Percentiles rank a stretch among this genome's conserved stretches.
These are phyloP conservation scores for Aspergillus sp. DNA, from an alignment of 2,329 filamentous ascomycete species.

Conservation along the genomic window DNA sequence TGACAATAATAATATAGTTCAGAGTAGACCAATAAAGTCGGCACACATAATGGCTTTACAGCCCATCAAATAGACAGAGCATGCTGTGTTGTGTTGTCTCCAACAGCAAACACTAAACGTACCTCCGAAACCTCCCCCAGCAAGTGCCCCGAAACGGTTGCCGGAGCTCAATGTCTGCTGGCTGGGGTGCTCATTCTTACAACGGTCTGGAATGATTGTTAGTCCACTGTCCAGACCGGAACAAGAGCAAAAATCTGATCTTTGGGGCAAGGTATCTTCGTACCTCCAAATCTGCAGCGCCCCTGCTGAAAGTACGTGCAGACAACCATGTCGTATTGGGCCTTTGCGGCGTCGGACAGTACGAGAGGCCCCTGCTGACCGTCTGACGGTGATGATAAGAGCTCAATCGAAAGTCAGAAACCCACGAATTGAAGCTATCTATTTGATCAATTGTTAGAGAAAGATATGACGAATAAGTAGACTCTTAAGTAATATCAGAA, in stretches of 20 bases:
- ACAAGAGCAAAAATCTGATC: constrained; percentile 1
- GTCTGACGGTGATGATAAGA: background rate
- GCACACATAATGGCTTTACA: too few species aligned
- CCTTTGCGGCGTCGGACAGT: background rate
- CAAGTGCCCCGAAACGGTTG: constrained; percentile 62
- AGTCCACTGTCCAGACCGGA: constrained; percentile 13
- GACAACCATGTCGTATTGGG: constrained; percentile 44
- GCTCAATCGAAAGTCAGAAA: background rate
- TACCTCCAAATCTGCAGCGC: constrained; percentile 66
- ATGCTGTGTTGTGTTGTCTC: background rate
- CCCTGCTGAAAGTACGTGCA: constrained; percentile 68
- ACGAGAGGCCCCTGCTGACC: background rate
- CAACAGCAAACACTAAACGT: constrained; percentile 20
- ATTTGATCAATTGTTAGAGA: background rate
- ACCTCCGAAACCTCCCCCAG: constrained; percentile 42
- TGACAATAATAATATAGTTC: background rate
- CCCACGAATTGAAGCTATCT: background rate
- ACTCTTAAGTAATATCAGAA: background rate
- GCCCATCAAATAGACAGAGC: too few species aligned
- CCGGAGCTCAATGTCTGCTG: constrained; percentile 40
- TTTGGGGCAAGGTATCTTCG: constrained; percentile 17
- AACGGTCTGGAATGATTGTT: constrained; percentile 51
- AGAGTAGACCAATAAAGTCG: too few species aligned
- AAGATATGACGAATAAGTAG: background rate
- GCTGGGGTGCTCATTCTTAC: constrained; percentile 61